Percentiles rank a stretch among this genome's conserved stretches.
phyloP scores from a whole-genome alignment of 331 rosid species.

The Cydonia oblonga region DNA sequence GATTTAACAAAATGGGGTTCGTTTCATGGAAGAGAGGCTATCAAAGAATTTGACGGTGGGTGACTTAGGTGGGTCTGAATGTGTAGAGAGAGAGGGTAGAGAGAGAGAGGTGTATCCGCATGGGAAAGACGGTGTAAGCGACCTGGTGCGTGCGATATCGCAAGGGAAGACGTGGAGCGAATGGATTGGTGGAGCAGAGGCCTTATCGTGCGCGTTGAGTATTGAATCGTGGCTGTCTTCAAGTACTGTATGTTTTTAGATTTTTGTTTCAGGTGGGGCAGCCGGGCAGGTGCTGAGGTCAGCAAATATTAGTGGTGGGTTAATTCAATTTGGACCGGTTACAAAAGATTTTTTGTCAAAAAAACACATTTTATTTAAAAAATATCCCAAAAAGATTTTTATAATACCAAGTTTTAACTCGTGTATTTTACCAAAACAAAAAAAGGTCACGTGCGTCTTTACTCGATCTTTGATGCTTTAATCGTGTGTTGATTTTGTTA shows the following conservation, averaged over 20 bases:
- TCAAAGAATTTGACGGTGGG: constrained; percentile 19
- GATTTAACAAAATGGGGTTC: constrained; percentile 10
- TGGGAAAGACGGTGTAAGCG: constrained; percentile 17
- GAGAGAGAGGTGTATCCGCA: not conserved
- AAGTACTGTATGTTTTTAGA: too few species aligned
- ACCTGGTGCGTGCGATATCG: constrained; percentile 9
- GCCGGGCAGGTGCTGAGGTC: too few species aligned
- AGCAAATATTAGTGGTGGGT: too few species aligned
- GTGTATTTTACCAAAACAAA: not conserved
- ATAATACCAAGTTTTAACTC: not conserved
- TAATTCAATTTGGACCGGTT: too few species aligned
- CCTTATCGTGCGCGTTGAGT: not conserved
- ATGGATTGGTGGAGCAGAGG: not conserved
- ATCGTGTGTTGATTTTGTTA: not conserved
- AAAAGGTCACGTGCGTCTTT: not conserved
- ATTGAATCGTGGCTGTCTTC: not conserved
- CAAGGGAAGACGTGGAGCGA: constrained; percentile 6
- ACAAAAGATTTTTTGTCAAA: too few species aligned
- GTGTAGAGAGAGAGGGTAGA: not conserved
- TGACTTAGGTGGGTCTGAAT: constrained; percentile 25
- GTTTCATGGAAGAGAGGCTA: not conserved
- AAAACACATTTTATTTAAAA: too few species aligned
- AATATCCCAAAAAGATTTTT: too few species aligned
- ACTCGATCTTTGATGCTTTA: not conserved
- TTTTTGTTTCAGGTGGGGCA: too few species aligned